Percentiles rank a stretch among this genome's conserved stretches.
These are phyloP conservation scores for Triticum dicoccoides DNA, from an alignment of 176 grass and related monocot species.

Conservation along the genomic window DNA sequence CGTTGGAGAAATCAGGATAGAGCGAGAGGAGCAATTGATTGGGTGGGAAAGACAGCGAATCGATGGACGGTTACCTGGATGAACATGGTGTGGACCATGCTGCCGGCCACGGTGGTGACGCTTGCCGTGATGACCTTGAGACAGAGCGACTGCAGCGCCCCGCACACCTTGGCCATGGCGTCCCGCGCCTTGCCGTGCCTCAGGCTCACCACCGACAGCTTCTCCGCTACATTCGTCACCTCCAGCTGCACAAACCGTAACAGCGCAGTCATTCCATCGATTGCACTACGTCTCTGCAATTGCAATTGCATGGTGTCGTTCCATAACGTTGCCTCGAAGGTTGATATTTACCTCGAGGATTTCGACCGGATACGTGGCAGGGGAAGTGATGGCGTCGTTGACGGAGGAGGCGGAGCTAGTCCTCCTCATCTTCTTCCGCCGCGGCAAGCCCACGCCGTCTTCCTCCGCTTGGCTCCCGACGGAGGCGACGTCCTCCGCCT, in stretches of 20 bases:
- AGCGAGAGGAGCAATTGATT: background rate
- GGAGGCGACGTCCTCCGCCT: background rate
- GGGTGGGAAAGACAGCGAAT: background rate
- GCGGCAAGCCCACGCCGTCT: background rate
- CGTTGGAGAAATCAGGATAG: background rate
- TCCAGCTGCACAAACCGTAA: slow-evolving; percentile 28
- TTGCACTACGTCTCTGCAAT: too few relatives aligned
- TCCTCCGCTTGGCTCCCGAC: background rate
- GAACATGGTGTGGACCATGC: slow-evolving; percentile 51
- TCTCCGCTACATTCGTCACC: slow-evolving; percentile 33
- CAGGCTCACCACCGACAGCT: slow-evolving; percentile 34
- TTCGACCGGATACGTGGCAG: slow-evolving; percentile 17
- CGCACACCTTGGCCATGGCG: slow-evolving; percentile 43
- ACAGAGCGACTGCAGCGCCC: slow-evolving; percentile 42
- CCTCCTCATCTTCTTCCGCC: slow-evolving; percentile 27
- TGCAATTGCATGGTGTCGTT: too few relatives aligned
- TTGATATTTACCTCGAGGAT: slow-evolving; percentile 42
- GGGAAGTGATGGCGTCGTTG: background rate
- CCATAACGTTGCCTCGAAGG: too few relatives aligned
- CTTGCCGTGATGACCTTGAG: slow-evolving; percentile 58
- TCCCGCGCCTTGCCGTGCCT: slow-evolving; percentile 29
- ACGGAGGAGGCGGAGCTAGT: background rate
- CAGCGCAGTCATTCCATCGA: too few relatives aligned
- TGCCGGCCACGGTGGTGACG: slow-evolving; percentile 29
- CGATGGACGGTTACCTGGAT: slow-evolving; percentile 32